These are phyloP conservation scores for Pulveroboletus frians DNA, from an alignment of 768 basidiomycete genomes.

Conservation along the genomic window DNA sequence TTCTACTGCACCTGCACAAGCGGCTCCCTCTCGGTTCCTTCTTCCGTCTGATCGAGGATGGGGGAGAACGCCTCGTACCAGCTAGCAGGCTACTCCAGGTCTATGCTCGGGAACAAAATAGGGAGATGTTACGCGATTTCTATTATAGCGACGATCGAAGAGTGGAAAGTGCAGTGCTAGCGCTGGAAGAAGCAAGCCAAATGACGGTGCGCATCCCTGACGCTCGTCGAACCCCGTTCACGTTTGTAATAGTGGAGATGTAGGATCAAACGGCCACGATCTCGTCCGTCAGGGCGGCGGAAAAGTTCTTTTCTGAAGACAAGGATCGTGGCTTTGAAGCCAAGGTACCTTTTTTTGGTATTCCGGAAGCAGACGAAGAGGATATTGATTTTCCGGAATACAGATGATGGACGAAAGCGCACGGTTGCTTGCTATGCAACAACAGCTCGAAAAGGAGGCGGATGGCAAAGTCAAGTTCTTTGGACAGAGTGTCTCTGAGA, in stretches of 20 bases:
- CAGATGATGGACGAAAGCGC: constrained; percentile 91
- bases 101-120: constrained; percentile 84
- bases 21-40: constrained; percentile 83
- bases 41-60: constrained; percentile 92
- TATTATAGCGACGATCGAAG: constrained; percentile 97
- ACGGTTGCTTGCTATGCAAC: constrained; percentile 73
- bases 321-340: constrained; percentile 89
- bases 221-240: not conserved
- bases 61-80: constrained; percentile 66
- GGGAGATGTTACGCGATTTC: constrained; percentile 90
- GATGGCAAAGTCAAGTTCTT: constrained; percentile 76
- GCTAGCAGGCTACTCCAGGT: constrained; percentile 81
- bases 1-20: constrained; percentile 82
- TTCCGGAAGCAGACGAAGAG: too few relatives aligned
- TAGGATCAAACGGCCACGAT: constrained; percentile 75
- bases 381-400: not conserved
- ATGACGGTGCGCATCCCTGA: constrained; percentile 47
- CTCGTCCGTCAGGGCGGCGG: constrained; percentile 69
- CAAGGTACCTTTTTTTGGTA: constrained; percentile 50
- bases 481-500: constrained; percentile 82
- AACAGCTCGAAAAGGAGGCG: constrained; percentile 81
- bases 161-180: constrained; percentile 87
- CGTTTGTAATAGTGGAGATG: not conserved
- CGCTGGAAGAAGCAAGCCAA: constrained; percentile 71
- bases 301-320: constrained; percentile 93